Conservation (phyloP, 2,329 filamentous ascomycete species). For the Boeremia lycopersici region DNA sequence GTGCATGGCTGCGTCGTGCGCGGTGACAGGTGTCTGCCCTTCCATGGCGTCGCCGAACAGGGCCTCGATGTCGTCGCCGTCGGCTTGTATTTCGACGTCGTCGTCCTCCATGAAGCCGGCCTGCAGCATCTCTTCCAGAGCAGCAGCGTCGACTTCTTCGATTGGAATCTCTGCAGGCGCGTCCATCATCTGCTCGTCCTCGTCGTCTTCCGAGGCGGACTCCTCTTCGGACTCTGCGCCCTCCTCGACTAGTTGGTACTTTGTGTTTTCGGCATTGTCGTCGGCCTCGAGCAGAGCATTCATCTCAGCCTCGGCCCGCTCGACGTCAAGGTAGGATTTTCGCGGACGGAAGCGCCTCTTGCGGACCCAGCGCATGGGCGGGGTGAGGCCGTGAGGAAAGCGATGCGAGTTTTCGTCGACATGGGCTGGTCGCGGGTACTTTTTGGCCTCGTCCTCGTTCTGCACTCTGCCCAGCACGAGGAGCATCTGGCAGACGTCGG, state of each 20-base stretch:
- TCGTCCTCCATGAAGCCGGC: conserved; percentile 45
- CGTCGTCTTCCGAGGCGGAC: conserved; percentile 44
- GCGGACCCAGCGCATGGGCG: conserved; percentile 83
- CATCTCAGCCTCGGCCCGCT: conserved; percentile 81
- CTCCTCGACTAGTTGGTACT: conserved; percentile 62
- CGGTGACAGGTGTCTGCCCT: conserved; percentile 42
- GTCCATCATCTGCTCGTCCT: conserved; percentile 51
- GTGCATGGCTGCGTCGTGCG: conserved; percentile 47
- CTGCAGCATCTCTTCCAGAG: conserved; percentile 41
- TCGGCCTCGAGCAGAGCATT: conserved; percentile 76
- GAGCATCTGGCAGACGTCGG: conserved; percentile 89
- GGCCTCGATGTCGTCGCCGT: conserved; percentile 40
- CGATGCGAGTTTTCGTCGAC: conserved; percentile 70
- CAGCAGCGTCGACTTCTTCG: conserved; percentile 48
- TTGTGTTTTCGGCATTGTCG: conserved; percentile 60
- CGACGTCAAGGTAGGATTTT: conserved; percentile 80
- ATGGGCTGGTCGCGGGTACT: conserved; percentile 69
- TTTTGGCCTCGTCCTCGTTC: conserved; percentile 58
- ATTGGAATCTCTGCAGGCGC: conserved; percentile 50
- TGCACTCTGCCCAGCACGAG: conserved; percentile 73
- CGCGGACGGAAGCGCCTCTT: conserved; percentile 84
- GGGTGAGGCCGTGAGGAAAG: conserved; percentile 86
- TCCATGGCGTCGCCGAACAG: conserved; percentile 39
- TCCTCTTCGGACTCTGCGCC: conserved; percentile 52
- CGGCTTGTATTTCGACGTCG: conserved; percentile 38